A percentile compares a stretch with the other conserved stretches of the same genome.
Evolutionary conservation across 768 basidiomycete species (phyloP).

Genomic region (Calocera cornea): DNA sequence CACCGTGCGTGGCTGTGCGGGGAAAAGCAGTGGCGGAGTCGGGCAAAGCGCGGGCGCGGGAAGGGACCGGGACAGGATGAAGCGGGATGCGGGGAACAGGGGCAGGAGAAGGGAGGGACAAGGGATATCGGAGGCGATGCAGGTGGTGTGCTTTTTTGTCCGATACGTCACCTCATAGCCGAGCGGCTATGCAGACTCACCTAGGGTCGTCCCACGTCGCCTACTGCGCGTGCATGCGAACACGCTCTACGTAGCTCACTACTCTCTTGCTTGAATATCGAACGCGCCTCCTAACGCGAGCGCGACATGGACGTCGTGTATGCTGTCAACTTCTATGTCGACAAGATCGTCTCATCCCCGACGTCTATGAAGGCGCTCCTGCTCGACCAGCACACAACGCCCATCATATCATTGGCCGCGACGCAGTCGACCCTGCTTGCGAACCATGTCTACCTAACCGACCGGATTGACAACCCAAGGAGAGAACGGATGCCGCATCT

Average conservation of each 20-base stretch:
- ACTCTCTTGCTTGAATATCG: not conserved
- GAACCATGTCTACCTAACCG: conserved; percentile 95
- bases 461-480: conserved; percentile 87
- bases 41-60: no score
- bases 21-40: no score
- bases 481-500: conserved; percentile 90
- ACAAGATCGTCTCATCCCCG: conserved; percentile 74
- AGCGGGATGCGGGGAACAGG: no score
- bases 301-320: conserved; percentile 80
- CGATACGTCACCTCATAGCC: no score
- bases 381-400: conserved; percentile 93
- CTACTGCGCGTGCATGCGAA: not conserved
- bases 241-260: not conserved
- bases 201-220: not conserved
- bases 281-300: not conserved
- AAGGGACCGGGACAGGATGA: no score
- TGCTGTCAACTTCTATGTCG: conserved; percentile 86
- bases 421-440: conserved; percentile 88
- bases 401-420: conserved; percentile 85
- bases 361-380: conserved; percentile 90
- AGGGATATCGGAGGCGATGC: no score
- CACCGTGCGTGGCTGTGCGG: no score
- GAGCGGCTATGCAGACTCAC: no score
- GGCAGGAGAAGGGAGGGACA: no score
- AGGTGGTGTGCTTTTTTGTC: no score